A percentile compares a stretch with the other conserved stretches of the same genome.
Evolutionary conservation across 495 filamentous ascomycete genomes (phyloP).

Genomic region (Penicillium fimorum): DNA sequence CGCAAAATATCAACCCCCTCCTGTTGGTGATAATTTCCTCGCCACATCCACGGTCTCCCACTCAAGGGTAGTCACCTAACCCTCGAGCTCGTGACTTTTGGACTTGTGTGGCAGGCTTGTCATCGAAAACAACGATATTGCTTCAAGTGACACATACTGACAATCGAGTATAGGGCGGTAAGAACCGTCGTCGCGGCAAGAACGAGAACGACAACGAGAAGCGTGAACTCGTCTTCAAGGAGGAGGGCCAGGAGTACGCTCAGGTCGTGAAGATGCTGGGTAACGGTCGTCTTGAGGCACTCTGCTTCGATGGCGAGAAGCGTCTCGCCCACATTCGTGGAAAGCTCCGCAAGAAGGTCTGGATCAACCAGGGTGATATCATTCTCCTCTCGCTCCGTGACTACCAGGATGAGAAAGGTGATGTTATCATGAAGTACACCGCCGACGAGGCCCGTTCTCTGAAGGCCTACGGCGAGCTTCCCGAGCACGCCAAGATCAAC

Average conservation of each 20-base stretch:
- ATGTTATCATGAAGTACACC: constrained; percentile 98
- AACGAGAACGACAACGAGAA: constrained; percentile 99
- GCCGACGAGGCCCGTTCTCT: constrained; percentile 94
- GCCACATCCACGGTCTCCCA: constrained; percentile 20
- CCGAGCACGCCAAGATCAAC: constrained; percentile 98
- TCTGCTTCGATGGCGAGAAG: constrained; percentile 91
- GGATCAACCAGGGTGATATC: constrained; percentile 99
- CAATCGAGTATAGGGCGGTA: constrained; percentile 73
- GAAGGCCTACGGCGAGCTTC: constrained; percentile 95
- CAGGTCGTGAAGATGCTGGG: constrained; percentile 99
- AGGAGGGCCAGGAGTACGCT: constrained; percentile 98
- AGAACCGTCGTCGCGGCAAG: constrained; percentile 98
- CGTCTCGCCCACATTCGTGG: constrained; percentile 59
- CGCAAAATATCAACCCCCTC: constrained; percentile 32
- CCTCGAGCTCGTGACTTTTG: background rate
- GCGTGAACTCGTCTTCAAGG: constrained; percentile 97
- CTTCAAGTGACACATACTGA: constrained; percentile 21
- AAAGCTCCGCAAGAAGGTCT: constrained; percentile 97
- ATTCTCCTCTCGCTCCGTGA: constrained; percentile 95
- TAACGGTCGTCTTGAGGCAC: constrained; percentile 93
- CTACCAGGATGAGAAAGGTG: constrained; percentile 98
- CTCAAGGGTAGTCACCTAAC: constrained; percentile 7
- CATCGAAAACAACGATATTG: background rate
- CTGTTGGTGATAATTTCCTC: constrained; percentile 28
- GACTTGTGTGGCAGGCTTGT: background rate